These are phyloP conservation scores for Annulohypoxylon moriforme DNA, from an alignment of 495 filamentous ascomycete genomes.

Conservation along the genomic window DNA sequence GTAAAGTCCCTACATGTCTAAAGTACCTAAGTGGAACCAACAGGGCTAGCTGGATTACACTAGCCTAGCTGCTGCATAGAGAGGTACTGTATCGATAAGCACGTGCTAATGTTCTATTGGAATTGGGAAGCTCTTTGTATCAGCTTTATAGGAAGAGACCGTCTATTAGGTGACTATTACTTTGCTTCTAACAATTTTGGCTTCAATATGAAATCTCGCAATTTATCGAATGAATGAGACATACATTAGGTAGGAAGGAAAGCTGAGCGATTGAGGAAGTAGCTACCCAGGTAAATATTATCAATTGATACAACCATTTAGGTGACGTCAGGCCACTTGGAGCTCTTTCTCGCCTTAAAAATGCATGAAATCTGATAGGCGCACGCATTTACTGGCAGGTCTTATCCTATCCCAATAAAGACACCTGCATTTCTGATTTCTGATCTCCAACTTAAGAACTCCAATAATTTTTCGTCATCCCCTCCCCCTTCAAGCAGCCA, in stretches of 20 bases:
- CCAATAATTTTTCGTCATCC: background rate
- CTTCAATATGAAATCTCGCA: background rate
- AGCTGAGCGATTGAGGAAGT: too few relatives aligned
- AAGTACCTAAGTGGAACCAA: conserved; percentile 1
- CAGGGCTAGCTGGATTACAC: background rate
- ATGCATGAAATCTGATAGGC: conserved; percentile 32
- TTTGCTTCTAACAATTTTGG: background rate
- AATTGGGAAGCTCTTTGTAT: background rate
- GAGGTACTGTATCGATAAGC: conserved; percentile 38
- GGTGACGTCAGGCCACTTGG: conserved; percentile 34
- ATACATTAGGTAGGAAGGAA: background rate
- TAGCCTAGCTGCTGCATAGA: conserved; percentile 12
- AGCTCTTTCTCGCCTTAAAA: conserved; percentile 26
- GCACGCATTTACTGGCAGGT: conserved; percentile 15
- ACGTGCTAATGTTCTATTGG: conserved; percentile 23
- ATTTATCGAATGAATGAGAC: background rate
- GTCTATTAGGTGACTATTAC: background rate
- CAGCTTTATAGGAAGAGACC: background rate
- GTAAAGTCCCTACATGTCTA: conserved; percentile 41
- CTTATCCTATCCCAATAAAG: conserved; percentile 18
- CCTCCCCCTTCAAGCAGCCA: conserved; percentile 3
- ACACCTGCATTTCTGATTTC: conserved; percentile 20
- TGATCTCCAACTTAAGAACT: conserved; percentile 20
- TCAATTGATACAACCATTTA: background rate
- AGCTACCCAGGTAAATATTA: background rate